These are phyloP conservation scores for Parastagonospora nodorum DNA, from an alignment of 2,329 filamentous ascomycete genomes.

Conservation along the genomic window DNA sequence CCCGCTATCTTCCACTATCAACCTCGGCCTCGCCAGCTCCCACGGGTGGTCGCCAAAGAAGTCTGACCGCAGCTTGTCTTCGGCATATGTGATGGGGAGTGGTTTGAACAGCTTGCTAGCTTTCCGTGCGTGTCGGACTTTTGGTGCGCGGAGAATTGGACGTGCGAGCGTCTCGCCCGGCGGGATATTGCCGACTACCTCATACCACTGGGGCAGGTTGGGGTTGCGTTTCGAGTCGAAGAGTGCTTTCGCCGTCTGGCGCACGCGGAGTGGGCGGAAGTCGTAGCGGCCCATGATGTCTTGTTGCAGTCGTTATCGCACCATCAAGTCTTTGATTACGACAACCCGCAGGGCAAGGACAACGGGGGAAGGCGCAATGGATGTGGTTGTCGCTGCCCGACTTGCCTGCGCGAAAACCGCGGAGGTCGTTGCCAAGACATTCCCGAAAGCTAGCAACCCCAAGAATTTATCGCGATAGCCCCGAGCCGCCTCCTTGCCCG, in stretches of 20 bases:
- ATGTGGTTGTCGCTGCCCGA: conserved; percentile 3
- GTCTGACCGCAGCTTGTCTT: conserved; percentile 77
- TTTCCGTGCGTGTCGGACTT: conserved; percentile 52
- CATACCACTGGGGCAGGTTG: conserved; percentile 61
- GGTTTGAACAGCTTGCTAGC: conserved; percentile 81
- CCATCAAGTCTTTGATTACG: neutral
- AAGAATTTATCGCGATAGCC: conserved; percentile 1
- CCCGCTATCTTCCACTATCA: conserved; percentile 84
- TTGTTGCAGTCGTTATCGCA: neutral
- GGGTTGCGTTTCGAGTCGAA: conserved; percentile 51
- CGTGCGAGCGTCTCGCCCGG: conserved; percentile 65
- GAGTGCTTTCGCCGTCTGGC: conserved; percentile 57
- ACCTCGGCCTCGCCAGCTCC: conserved; percentile 87
- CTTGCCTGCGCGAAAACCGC: conserved; percentile 42
- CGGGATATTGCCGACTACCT: conserved; percentile 61
- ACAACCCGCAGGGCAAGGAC: neutral
- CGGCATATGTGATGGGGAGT: conserved; percentile 75
- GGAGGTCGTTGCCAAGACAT: conserved; percentile 15
- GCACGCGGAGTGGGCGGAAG: conserved; percentile 58
- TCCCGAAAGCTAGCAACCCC: conserved; percentile 16
- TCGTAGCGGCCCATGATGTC: conserved; percentile 58
- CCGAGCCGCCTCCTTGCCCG: conserved; percentile 5
- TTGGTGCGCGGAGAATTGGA: conserved; percentile 56
- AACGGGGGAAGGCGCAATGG: conserved; percentile 5
- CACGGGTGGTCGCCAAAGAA: conserved; percentile 97